These are phyloP conservation scores for Lactifluus volemus DNA, from an alignment of 768 basidiomycete genomes.

Conservation along the genomic window DNA sequence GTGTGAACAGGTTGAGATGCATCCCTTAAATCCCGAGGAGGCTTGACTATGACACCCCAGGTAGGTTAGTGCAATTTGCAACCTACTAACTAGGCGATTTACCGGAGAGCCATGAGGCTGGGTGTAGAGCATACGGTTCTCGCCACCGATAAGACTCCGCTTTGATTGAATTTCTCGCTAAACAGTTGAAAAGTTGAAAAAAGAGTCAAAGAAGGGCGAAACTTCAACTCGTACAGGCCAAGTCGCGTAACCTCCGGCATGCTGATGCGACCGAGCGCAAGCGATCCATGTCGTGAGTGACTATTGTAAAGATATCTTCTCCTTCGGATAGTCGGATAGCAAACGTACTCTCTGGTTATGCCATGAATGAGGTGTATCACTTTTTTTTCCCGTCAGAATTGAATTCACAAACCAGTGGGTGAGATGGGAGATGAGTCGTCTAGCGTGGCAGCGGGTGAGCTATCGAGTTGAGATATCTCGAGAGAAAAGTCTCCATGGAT, in stretches of 20 bases:
- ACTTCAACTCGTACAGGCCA: conserved; percentile 4
- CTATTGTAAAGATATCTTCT: background rate
- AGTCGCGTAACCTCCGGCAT: conserved; percentile 13
- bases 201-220: background rate
- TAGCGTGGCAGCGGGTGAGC: background rate
- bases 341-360: conserved; percentile 5
- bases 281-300: conserved; percentile 9
- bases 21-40: conserved; percentile 48
- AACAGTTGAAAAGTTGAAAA: background rate
- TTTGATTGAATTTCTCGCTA: background rate
- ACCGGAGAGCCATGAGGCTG: conserved; percentile 18
- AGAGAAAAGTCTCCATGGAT: conserved; percentile 11
- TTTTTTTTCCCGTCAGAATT: background rate
- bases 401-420: conserved; percentile 1
- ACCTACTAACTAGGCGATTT: background rate
- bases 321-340: conserved; percentile 5
- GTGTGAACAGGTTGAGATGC: conserved; percentile 38
- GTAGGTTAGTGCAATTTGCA: background rate
- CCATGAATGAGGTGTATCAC: background rate
- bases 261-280: conserved; percentile 4
- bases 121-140: conserved; percentile 12
- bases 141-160: conserved; percentile 4
- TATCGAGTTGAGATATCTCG: conserved; percentile 13
- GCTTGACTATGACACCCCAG: conserved; percentile 2
- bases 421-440: background rate